Evolutionary conservation across 306 rosid genomes (phyloP), one percentile per base, ranked within the genome.

Genomic region (Castanea mollissima): DNA sequence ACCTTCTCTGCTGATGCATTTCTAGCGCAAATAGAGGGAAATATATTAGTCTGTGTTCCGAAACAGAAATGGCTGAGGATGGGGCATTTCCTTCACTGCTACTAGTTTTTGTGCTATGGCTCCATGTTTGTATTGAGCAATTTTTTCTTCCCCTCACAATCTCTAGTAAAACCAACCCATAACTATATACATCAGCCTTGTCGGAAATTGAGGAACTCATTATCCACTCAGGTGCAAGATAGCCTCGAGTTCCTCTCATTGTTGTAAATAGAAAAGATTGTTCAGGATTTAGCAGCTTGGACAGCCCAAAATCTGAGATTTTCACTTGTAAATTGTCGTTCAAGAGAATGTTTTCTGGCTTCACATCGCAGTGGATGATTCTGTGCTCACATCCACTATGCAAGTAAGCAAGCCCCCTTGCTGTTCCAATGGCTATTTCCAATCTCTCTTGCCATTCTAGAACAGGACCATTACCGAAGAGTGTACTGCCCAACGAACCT

Each of bases 161-260:
- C 80, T 94, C 99, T 31, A 94, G 91, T 34, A 94, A 81, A 29
- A 94, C 97, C 99, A 94, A 92, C 76, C 99, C 97, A 62, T 71
- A 94, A 80, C 97, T 89, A 34, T 94, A 94, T 5, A 94, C 99
- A 65, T 94, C 99, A 11, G 93, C 88, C 75, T 90, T 94, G 18
- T 94, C 99, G 4, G 97, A 85, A 46, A 94, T 92, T 2, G 97
- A 91, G 0, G 97, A 78, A 75, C 88, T 94, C 1, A 97, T 94
- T 1, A 94, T 92, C 97, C 99, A 94, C 82, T 94, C 97, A 1
- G 99, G 99, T 35, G 97, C 97, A 51, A 94, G 97, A 55, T 94
- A 92, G 10, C 99, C 97, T 0, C 97, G 91, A 1, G 99, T 94
- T 71, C 97, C 97, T 88, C 97, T 84, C 97, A 92, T 91, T 34